Percentiles rank a stretch among this genome's conserved stretches.
Evolutionary conservation across 2,329 filamentous ascomycete genomes (phyloP).

Genomic region (Fusarium poae): DNA sequence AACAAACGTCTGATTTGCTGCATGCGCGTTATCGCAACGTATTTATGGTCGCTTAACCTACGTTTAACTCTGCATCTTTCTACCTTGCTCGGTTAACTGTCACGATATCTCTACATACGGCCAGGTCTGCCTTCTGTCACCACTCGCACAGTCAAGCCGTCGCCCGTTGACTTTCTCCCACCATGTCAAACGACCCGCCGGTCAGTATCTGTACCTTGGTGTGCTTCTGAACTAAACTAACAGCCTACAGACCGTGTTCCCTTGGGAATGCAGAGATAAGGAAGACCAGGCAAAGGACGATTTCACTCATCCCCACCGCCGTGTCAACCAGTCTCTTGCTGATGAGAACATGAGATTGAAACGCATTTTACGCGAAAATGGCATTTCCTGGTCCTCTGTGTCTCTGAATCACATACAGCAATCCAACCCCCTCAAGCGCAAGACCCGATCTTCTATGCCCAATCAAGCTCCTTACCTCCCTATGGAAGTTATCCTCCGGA

Average conservation of each 20-base stretch:
- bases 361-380: slow-evolving; percentile 64
- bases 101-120: too few species aligned
- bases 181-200: slow-evolving; percentile 40
- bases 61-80: too few species aligned
- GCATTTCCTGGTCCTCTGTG: slow-evolving; percentile 63
- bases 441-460: slow-evolving; percentile 51
- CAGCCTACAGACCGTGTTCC: slow-evolving; percentile 52
- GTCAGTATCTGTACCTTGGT: slow-evolving; percentile 38
- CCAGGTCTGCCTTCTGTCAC: slow-evolving; percentile 2
- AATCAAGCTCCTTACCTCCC: slow-evolving; percentile 61
- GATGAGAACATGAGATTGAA: slow-evolving; percentile 66
- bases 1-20: slow-evolving; percentile 25
- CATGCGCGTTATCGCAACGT: too few species aligned
- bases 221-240: slow-evolving; percentile 12
- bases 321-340: slow-evolving; percentile 59
- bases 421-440: slow-evolving; percentile 51
- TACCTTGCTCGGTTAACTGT: too few species aligned
- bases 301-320: slow-evolving; percentile 64
- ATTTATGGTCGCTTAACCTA: too few species aligned
- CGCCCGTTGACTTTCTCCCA: slow-evolving; percentile 12
- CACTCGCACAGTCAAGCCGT: background rate
- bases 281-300: slow-evolving; percentile 63
- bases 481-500: slow-evolving; percentile 65
- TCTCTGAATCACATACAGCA: slow-evolving; percentile 53
- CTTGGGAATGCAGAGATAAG: slow-evolving; percentile 67